These are phyloP conservation scores for Parasarocladium wereldwijsianum DNA, from an alignment of 2,329 filamentous ascomycete species.

Conservation along the genomic window DNA sequence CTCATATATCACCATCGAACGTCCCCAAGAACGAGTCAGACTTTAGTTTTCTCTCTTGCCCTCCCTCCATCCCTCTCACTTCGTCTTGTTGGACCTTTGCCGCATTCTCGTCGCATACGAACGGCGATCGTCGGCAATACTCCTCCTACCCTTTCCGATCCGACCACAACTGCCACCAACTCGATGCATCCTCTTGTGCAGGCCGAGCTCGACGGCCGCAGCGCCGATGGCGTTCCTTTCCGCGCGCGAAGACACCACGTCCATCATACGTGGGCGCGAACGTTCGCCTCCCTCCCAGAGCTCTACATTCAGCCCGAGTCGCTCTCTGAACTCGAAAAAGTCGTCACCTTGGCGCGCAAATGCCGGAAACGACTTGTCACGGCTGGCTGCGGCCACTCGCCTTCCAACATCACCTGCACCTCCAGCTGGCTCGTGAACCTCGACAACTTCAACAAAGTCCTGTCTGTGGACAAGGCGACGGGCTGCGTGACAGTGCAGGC, in stretches of 20 bases:
- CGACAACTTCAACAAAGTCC: conserved; percentile 62
- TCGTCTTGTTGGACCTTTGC: neutral
- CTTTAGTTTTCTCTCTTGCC: neutral
- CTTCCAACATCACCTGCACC: conserved; percentile 81
- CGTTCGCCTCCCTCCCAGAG: conserved; percentile 78
- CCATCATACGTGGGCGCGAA: conserved; percentile 90
- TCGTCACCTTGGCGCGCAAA: conserved; percentile 63
- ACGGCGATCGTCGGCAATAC: neutral
- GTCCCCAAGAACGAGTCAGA: too few relatives aligned
- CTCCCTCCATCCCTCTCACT: neutral
- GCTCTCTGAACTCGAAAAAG: conserved; percentile 68
- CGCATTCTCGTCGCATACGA: neutral
- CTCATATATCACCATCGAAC: too few relatives aligned
- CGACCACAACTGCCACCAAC: conserved; percentile 9
- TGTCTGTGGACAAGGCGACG: conserved; percentile 52
- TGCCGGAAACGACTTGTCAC: conserved; percentile 72
- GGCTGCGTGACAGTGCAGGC: conserved; percentile 64
- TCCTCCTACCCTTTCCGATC: neutral
- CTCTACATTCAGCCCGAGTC: conserved; percentile 78
- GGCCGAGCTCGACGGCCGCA: conserved; percentile 16
- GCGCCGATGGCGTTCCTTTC: conserved; percentile 47
- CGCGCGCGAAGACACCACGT: conserved; percentile 56
- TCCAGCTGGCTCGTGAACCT: conserved; percentile 92
- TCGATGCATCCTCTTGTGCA: conserved; percentile 21
- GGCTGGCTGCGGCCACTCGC: conserved; percentile 85